Conservation (phyloP, 169 alveolate species). For the Plasmodium coatneyi region DNA sequence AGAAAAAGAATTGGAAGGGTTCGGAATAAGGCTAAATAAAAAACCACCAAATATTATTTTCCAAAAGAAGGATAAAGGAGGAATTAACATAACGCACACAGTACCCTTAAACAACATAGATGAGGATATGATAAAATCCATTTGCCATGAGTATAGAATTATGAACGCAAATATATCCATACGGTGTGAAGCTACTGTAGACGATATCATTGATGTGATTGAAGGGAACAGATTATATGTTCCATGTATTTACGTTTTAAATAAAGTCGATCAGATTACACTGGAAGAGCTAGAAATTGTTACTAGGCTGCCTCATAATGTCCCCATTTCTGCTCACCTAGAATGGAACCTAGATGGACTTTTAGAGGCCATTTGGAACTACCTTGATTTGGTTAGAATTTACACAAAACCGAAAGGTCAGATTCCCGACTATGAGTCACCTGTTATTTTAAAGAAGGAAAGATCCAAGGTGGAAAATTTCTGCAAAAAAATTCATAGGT, state of each 20-base stretch:
- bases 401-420: constrained; percentile 99
- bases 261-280: constrained; percentile 94
- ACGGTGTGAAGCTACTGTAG: constrained; percentile 96
- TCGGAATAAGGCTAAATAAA: constrained; percentile 96
- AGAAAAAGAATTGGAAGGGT: constrained; percentile 97
- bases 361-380: constrained; percentile 97
- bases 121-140: constrained; percentile 85
- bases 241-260: constrained; percentile 95
- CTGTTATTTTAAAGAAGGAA: constrained; percentile 93
- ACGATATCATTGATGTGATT: constrained; percentile 97
- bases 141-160: constrained; percentile 94
- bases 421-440: constrained; percentile 96
- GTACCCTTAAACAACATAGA: constrained; percentile 84
- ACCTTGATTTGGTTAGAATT: constrained; percentile 95
- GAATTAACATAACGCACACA: constrained; percentile 85
- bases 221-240: constrained; percentile 96
- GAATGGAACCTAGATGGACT: constrained; percentile 97
- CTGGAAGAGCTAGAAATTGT: constrained; percentile 92
- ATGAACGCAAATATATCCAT: constrained; percentile 94
- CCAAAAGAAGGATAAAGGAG: constrained; percentile 85
- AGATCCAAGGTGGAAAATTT: constrained; percentile 86
- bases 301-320: constrained; percentile 96
- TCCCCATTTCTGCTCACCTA: constrained; percentile 93
- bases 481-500: constrained; percentile 87
- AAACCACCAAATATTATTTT: constrained; percentile 93